A percentile compares a stretch with the other conserved stretches of the same genome.
Conservation (phyloP, 2,329 filamentous ascomycete species). For the Aspergillus texensis region DNA sequence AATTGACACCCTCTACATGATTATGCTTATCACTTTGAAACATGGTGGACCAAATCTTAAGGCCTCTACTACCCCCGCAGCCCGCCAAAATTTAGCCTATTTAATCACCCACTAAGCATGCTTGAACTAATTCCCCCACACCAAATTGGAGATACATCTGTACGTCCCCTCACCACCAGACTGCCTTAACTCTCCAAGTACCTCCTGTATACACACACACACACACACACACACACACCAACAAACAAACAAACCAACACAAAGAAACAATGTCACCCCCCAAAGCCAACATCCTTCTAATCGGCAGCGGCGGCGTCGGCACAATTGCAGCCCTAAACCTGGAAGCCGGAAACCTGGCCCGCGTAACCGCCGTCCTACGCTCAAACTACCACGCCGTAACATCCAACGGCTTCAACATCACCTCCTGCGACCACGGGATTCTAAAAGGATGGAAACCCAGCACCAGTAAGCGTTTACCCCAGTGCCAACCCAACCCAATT, state of each 20-base stretch:
- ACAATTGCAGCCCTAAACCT: conserved; percentile 60
- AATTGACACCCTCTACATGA: too few relatives aligned
- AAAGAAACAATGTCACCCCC: not conserved
- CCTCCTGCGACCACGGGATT: conserved; percentile 58
- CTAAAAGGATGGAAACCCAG: conserved; percentile 55
- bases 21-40: not conserved
- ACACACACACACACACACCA: not conserved
- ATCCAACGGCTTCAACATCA: conserved; percentile 55
- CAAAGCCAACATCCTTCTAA: conserved; percentile 46
- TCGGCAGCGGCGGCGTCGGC: conserved; percentile 60
- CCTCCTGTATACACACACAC: not conserved
- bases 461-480: too few relatives aligned
- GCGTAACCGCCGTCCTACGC: conserved; percentile 58
- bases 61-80: too few relatives aligned
- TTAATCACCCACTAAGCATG: not conserved
- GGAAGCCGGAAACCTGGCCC: conserved; percentile 53
- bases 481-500: too few relatives aligned
- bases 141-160: not conserved
- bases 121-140: not conserved
- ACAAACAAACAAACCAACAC: not conserved
- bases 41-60: too few relatives aligned
- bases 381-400: conserved; percentile 58
- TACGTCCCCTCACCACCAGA: not conserved
- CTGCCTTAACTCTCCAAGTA: too few relatives aligned
- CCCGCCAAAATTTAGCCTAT: not conserved